Evolutionary conservation across 2,329 filamentous ascomycete species (phyloP).

Genomic region (Drechmeria coniospora): DNA sequence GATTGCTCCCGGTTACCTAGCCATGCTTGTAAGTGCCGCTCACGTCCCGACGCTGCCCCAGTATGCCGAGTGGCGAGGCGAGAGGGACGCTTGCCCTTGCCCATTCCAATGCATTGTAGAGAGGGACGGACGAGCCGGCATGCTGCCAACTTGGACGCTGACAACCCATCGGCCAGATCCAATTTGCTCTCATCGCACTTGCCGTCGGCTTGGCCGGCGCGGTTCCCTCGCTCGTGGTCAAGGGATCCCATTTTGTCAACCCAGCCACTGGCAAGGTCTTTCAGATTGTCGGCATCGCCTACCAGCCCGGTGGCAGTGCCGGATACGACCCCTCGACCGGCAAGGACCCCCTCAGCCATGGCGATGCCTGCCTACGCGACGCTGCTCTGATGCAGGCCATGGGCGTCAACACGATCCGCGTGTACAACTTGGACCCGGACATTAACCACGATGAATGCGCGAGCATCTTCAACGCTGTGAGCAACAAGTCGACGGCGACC

Average conservation of each 20-base stretch:
- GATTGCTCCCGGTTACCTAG: too few relatives aligned
- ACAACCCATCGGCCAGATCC: slow-evolving; percentile 12
- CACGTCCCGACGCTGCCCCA: too few relatives aligned
- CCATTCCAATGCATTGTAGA: too few relatives aligned
- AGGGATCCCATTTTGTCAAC: slow-evolving; percentile 46
- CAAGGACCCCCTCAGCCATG: slow-evolving; percentile 45
- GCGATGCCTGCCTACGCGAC: slow-evolving; percentile 44
- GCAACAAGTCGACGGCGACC: slow-evolving; percentile 6
- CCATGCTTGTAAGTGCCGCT: too few relatives aligned
- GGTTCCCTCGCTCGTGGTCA: slow-evolving; percentile 39
- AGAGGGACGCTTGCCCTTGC: too few relatives aligned
- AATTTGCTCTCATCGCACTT: slow-evolving; percentile 34
- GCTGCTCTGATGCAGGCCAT: slow-evolving; percentile 49
- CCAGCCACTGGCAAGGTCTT: slow-evolving; percentile 41
- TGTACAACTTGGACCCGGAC: slow-evolving; percentile 53
- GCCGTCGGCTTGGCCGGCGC: slow-evolving; percentile 38
- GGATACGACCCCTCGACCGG: slow-evolving; percentile 40
- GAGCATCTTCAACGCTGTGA: slow-evolving; percentile 48
- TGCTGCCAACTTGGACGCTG: slow-evolving; percentile 3
- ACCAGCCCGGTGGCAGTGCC: slow-evolving; percentile 51
- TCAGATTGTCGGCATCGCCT: slow-evolving; percentile 52
- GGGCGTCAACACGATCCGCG: slow-evolving; percentile 51
- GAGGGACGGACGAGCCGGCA: too few relatives aligned
- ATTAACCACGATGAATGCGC: slow-evolving; percentile 53
- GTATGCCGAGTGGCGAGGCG: too few relatives aligned